Percentiles rank a stretch among this genome's conserved stretches.
Conservation (phyloP, 306 rosid genomes). For the Amphicarpaea edgeworthii region DNA sequence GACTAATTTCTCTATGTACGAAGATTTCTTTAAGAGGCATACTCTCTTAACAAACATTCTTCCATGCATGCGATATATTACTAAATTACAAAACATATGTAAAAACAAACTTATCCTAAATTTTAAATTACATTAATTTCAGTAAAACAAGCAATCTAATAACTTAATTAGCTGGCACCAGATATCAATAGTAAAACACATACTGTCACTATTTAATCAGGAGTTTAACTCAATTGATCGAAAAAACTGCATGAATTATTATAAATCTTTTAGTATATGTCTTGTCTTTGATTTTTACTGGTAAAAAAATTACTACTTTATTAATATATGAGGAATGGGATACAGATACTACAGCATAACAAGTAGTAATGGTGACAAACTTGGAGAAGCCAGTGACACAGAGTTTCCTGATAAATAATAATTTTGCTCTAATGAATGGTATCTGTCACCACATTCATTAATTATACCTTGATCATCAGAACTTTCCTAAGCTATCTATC, state of each 20-base stretch:
- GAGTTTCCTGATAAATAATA: conserved; percentile 3
- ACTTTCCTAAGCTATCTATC: neutral
- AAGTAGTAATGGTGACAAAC: conserved; percentile 21
- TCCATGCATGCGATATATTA: neutral
- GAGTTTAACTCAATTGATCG: no score
- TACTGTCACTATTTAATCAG: neutral
- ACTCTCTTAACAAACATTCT: neutral
- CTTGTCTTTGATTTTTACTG: no score
- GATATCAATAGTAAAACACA: neutral
- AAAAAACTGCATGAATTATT: no score
- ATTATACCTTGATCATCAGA: neutral
- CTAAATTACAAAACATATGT: neutral
- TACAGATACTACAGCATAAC: neutral
- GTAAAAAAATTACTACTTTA: neutral
- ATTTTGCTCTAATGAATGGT: conserved; percentile 18
- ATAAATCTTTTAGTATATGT: no score
- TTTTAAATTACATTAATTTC: neutral
- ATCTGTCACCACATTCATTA: conserved; percentile 38
- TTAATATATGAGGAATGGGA: neutral
- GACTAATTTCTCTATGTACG: neutral
- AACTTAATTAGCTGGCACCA: neutral
- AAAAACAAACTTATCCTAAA: neutral
- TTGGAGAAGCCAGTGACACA: conserved; percentile 17
- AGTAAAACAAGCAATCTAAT: no score
- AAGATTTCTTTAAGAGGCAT: neutral